These are phyloP conservation scores for Huntiella decipiens DNA, from an alignment of 2,329 filamentous ascomycete genomes.

Conservation along the genomic window DNA sequence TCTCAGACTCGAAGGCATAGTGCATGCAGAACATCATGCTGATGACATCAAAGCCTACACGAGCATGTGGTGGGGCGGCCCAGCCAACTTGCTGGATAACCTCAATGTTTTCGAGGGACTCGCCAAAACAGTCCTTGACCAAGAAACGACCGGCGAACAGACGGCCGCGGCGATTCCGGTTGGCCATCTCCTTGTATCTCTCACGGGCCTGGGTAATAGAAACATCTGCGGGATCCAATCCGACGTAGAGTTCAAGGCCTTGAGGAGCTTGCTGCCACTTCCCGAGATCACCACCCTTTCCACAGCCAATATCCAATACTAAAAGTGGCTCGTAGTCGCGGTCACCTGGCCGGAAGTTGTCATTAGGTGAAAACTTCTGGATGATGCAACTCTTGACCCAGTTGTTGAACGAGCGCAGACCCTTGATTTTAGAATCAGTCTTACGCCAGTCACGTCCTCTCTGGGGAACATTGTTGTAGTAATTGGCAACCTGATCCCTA, in stretches of 20 bases:
- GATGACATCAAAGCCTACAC: conserved; percentile 83
- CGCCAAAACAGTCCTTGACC: conserved; percentile 81
- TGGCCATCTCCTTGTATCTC: conserved; percentile 56
- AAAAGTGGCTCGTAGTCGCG: conserved; percentile 41
- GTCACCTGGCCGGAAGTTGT: conserved; percentile 47
- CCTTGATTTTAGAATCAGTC: conserved; percentile 88
- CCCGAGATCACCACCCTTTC: conserved; percentile 83
- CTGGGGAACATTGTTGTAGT: conserved; percentile 93
- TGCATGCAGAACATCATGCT: conserved; percentile 99
- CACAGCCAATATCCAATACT: conserved; percentile 86
- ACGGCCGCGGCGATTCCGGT: conserved; percentile 35
- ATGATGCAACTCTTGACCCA: conserved; percentile 98
- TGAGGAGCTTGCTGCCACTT: conserved; percentile 97
- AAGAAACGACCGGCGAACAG: conserved; percentile 76
- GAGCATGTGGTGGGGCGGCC: conserved; percentile 45
- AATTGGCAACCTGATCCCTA: conserved; percentile 73
- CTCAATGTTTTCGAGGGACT: conserved; percentile 61
- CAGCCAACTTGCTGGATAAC: conserved; percentile 79
- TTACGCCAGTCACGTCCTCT: conserved; percentile 86
- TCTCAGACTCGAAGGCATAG: conserved; percentile 88
- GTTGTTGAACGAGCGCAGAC: conserved; percentile 87
- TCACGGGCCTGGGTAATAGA: conserved; percentile 82
- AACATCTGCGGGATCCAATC: conserved; percentile 79
- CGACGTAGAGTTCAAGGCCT: conserved; percentile 78
- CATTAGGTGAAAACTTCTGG: conserved; percentile 79